Evolutionary conservation across 129 eudicot genomes (phyloP).

Genomic region (Silybum marianum): DNA sequence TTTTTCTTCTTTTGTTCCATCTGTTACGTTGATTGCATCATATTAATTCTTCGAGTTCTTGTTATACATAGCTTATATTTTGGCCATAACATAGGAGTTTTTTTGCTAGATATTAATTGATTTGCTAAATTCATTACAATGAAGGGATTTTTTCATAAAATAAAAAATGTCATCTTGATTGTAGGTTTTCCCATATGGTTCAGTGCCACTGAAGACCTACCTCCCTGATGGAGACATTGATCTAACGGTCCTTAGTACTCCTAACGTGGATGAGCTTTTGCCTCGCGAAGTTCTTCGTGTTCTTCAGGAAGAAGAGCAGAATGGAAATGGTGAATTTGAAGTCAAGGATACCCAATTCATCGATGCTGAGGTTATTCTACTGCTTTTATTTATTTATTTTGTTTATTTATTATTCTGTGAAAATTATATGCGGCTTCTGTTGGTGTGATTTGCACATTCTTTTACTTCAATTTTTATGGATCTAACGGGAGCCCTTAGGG

Average conservation of each 20-base stretch:
- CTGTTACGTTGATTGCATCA: background rate
- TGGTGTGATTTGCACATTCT: background rate
- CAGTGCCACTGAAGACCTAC: conserved; percentile 93
- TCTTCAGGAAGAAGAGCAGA: conserved; percentile 65
- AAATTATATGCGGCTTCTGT: background rate
- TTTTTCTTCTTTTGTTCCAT: background rate
- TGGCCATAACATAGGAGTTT: conserved; percentile 1
- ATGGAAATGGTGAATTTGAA: conserved; percentile 61
- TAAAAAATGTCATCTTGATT: background rate
- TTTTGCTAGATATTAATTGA: background rate
- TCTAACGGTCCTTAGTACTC: conserved; percentile 64
- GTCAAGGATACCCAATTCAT: conserved; percentile 77
- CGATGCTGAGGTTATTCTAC: conserved; percentile 75
- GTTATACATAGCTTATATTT: background rate
- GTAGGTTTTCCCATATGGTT: conserved; percentile 90
- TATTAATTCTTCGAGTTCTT: background rate
- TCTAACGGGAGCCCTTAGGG: background rate
- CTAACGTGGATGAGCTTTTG: conserved; percentile 49
- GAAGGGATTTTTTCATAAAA: background rate
- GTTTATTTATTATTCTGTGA: background rate
- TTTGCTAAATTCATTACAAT: background rate
- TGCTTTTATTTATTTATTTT: background rate
- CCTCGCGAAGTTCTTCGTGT: conserved; percentile 73
- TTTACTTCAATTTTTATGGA: conserved; percentile 1
- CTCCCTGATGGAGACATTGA: conserved; percentile 99